Base-by-base conservation (phyloP, 2,329 filamentous ascomycete species). In the Falciphora oryzae region DNA sequence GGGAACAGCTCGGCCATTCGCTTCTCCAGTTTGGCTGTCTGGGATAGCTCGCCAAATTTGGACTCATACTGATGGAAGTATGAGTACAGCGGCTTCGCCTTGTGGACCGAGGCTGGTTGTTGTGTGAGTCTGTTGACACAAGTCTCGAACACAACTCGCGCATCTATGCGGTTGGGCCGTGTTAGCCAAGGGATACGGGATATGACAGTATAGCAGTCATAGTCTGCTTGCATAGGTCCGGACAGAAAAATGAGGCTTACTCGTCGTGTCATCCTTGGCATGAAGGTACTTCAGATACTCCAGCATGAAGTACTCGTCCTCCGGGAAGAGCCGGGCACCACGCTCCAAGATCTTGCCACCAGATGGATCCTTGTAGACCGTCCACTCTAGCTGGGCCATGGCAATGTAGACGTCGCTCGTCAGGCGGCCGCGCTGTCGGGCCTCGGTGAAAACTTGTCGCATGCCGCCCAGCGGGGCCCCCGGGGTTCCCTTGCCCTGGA, bases 61-160 rank as follows among this genome's bases (percentile, higher is more conserved):
- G 93, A 93, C 78, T 99, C 95, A 74, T 96, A 97, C 70, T 93
- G 90, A 77, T 99, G 94, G 75, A 99, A 94, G 77, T 94, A 98
- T 2, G 88, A 82, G 71, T 96, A 97, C 0, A 99, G 85, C 0
- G 90, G 86, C 74, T 95, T 96, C 11, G 93, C 87, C 72, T 93
- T 95, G 64, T 83, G 77, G 0, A 89, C 78, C 14, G 86, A 86
- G 69, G 93, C 91, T 0, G 91, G 86, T 69, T 93, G 95, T 29
- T 89, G 84, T 10, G 90, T 85, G 58, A 98, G 84, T 67, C 89
- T 89, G 72, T 90, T 91, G 66, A 97, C 91, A 22, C 93, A 93
- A 22, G 93, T 97, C 75, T 98, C 95, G 71, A 99, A 99, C 2
- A 97, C 93, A 13, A 95, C 93, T 69, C 95, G 87, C 44, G 95